Evolutionary conservation across 208 protist genomes (phyloP).

Genomic region (Blastocrithidia nonstop): DNA sequence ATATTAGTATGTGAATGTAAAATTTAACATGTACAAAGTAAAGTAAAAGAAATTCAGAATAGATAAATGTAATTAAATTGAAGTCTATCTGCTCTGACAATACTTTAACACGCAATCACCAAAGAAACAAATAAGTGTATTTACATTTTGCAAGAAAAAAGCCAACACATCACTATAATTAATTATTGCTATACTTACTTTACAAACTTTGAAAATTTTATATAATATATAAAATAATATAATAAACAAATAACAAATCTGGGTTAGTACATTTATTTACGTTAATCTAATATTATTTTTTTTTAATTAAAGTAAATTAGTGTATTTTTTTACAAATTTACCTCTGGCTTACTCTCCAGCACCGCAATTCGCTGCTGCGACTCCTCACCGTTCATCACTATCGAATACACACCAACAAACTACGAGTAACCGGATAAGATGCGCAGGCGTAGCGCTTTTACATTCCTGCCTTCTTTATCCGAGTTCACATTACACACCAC

Average conservation of each 20-base stretch:
- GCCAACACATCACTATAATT: not conserved
- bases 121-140: too few relatives aligned
- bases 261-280: not conserved
- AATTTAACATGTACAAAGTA: too few relatives aligned
- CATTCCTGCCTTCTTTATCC: conserved; percentile 23
- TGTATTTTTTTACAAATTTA: conserved; percentile 7
- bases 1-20: too few relatives aligned
- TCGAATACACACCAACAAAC: conserved; percentile 56
- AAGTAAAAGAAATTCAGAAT: too few relatives aligned
- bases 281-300: conserved; percentile 9
- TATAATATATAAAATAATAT: not conserved
- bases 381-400: conserved; percentile 60
- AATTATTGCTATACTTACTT: not conserved
- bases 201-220: not conserved
- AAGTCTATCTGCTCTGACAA: too few relatives aligned
- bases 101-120: too few relatives aligned
- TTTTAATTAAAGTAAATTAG: conserved; percentile 1
- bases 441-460: conserved; percentile 32
- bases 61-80: too few relatives aligned
- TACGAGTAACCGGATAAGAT: conserved; percentile 67
- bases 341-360: conserved; percentile 55
- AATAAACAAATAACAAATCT: not conserved
- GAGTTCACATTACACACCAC: conserved; percentile 50
- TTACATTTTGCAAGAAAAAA: too few relatives aligned
- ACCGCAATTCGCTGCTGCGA: conserved; percentile 74